Evolutionary conservation across 1,284 basidiomycete species (phyloP).

Genomic region (Fomitopsis betulina): DNA sequence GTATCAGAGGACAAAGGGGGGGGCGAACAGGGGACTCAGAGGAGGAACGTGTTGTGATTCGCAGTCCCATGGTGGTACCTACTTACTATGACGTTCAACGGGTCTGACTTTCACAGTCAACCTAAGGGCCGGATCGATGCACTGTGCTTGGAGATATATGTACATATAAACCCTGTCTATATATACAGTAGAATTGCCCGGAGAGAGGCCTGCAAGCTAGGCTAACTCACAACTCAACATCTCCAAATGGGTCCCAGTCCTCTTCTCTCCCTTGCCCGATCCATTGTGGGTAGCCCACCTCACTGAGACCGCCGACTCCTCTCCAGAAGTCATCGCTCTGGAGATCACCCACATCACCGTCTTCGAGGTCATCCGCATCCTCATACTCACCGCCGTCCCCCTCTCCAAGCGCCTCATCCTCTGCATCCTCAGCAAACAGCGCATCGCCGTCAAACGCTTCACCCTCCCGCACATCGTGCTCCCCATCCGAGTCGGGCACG

Average conservation of each 20-base stretch:
- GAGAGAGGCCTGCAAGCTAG: too few species aligned
- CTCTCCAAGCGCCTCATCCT: not conserved
- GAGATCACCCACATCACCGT: not conserved
- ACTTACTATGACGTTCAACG: too few species aligned
- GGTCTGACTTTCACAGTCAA: too few species aligned
- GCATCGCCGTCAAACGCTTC: not conserved
- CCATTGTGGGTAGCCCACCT: not conserved
- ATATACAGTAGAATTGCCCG: too few species aligned
- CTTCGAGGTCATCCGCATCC: not conserved
- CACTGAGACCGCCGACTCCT: not conserved
- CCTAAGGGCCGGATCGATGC: too few species aligned
- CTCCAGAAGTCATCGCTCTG: not conserved
- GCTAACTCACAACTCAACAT: conserved; percentile 3
- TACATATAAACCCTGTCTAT: too few species aligned
- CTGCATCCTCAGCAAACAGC: not conserved
- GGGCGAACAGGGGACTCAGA: too few species aligned
- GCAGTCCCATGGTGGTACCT: too few species aligned
- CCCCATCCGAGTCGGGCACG: not conserved
- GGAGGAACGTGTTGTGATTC: too few species aligned
- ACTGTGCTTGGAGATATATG: too few species aligned
- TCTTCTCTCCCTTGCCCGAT: conserved; percentile 1
- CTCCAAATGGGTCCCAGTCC: conserved; percentile 7
- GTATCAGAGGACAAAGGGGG: too few species aligned
- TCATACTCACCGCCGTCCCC: not conserved
- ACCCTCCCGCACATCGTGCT: not conserved